These are phyloP conservation scores for Wolfiporia cocos DNA, from an alignment of 1,284 basidiomycete genomes.

Conservation along the genomic window DNA sequence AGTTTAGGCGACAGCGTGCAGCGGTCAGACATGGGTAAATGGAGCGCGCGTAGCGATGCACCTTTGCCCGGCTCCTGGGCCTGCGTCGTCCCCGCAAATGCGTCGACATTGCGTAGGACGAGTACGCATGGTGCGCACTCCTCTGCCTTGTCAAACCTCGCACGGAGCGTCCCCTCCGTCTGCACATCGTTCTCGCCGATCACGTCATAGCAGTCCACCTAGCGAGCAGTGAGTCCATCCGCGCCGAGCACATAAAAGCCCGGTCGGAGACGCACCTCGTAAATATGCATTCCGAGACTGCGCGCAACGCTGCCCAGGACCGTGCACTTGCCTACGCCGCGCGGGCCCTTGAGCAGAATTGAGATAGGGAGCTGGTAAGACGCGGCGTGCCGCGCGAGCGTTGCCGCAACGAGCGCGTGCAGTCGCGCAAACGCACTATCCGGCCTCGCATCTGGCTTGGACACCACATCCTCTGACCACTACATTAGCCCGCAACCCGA, in stretches of 20 bases:
- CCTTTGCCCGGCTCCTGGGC: constrained; percentile 64
- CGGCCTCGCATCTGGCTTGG: no score
- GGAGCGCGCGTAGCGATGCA: no score
- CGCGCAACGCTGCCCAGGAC: constrained; percentile 52
- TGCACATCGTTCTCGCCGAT: constrained; percentile 77
- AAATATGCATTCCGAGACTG: constrained; percentile 67
- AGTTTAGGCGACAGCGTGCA: no score
- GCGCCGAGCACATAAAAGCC: no score
- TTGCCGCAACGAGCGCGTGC: constrained; percentile 46
- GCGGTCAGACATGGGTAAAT: no score
- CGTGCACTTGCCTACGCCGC: constrained; percentile 74
- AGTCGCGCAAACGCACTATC: constrained; percentile 37
- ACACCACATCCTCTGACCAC: no score
- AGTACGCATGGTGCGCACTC: constrained; percentile 85
- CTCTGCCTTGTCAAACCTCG: constrained; percentile 76
- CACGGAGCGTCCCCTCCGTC: constrained; percentile 73
- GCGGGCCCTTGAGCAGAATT: constrained; percentile 68
- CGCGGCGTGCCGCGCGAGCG: constrained; percentile 45
- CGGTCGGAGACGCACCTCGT: constrained; percentile 77
- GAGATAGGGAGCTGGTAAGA: constrained; percentile 59
- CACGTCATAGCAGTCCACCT: constrained; percentile 87
- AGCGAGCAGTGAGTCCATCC: background rate
- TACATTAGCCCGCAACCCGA: no score
- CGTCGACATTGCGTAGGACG: constrained; percentile 81
- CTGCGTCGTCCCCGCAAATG: constrained; percentile 70